Evolutionary conservation across 768 basidiomycete genomes (phyloP).

Genomic region (Termitomyces sp.): DNA sequence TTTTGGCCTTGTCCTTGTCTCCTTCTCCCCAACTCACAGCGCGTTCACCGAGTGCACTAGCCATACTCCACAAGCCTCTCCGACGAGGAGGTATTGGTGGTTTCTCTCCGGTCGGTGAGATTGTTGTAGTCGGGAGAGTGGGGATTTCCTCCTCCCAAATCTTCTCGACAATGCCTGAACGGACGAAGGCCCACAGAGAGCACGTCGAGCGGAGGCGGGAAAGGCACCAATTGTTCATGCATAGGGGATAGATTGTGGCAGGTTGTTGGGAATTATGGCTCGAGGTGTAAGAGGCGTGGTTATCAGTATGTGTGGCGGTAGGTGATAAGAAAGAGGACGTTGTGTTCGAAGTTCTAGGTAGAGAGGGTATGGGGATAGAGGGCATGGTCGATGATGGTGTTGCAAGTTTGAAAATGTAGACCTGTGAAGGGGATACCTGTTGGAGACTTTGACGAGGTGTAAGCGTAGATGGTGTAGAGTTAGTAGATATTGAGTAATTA

Average conservation of each 20-base stretch:
- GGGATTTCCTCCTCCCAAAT: constrained; percentile 83
- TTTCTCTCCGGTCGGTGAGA: constrained; percentile 29
- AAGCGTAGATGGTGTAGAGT: constrained; percentile 29
- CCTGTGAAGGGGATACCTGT: constrained; percentile 36
- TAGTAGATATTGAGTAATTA: constrained; percentile 24
- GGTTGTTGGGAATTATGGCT: constrained; percentile 23
- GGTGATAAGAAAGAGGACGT: constrained; percentile 22
- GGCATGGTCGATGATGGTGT: constrained; percentile 28
- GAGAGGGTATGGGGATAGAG: constrained; percentile 29
- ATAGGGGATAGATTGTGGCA: constrained; percentile 73
- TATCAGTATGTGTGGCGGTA: constrained; percentile 27
- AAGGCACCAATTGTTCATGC: constrained; percentile 83
- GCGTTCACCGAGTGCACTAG: constrained; percentile 55
- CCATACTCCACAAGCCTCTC: constrained; percentile 66
- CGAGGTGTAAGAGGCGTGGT: constrained; percentile 13
- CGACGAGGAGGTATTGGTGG: constrained; percentile 65
- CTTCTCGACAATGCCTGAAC: constrained; percentile 76
- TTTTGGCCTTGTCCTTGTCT: constrained; percentile 36
- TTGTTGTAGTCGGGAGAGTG: constrained; percentile 23
- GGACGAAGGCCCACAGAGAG: constrained; percentile 85
- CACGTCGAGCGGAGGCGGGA: constrained; percentile 82
- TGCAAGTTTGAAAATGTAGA: constrained; percentile 69
- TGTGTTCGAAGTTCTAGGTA: constrained; percentile 15
- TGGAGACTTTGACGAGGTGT: constrained; percentile 18
- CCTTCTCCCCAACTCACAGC: constrained; percentile 54